phyloP scores from a whole-genome alignment of 305 asterid genomes.

The Fraxinus paxiana region DNA sequence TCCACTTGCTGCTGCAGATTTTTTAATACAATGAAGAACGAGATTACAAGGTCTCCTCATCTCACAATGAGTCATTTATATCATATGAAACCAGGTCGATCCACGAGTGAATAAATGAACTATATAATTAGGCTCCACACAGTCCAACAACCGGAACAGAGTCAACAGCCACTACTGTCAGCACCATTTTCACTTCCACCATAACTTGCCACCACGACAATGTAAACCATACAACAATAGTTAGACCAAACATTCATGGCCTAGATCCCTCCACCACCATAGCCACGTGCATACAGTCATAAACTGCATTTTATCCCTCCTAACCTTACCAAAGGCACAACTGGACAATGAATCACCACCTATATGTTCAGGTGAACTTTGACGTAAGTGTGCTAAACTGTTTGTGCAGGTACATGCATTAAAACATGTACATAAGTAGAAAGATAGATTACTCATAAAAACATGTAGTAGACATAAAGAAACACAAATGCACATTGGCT shows the following conservation, averaged over 20 bases:
- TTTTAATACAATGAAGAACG: neutral
- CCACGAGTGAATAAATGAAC: neutral
- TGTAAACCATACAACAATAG: neutral
- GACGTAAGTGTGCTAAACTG: neutral
- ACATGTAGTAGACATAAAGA: neutral
- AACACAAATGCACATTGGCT: neutral
- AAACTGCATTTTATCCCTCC: neutral
- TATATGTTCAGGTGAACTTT: neutral
- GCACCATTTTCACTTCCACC: neutral
- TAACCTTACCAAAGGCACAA: neutral
- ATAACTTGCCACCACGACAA: neutral
- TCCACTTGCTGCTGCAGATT: neutral
- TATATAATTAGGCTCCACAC: neutral
- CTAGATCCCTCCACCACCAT: neutral
- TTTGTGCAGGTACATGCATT: neutral
- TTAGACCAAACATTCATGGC: neutral
- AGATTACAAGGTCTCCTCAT: neutral
- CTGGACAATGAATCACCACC: neutral
- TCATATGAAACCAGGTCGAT: neutral
- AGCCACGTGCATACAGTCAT: neutral
- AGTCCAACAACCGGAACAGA: neutral
- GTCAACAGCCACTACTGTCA: neutral
- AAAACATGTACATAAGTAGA: neutral
- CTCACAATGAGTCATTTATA: neutral
- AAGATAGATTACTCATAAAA: neutral